These are phyloP conservation scores for Tulasnella sp. DNA, from an alignment of 768 basidiomycete species.

Conservation along the genomic window DNA sequence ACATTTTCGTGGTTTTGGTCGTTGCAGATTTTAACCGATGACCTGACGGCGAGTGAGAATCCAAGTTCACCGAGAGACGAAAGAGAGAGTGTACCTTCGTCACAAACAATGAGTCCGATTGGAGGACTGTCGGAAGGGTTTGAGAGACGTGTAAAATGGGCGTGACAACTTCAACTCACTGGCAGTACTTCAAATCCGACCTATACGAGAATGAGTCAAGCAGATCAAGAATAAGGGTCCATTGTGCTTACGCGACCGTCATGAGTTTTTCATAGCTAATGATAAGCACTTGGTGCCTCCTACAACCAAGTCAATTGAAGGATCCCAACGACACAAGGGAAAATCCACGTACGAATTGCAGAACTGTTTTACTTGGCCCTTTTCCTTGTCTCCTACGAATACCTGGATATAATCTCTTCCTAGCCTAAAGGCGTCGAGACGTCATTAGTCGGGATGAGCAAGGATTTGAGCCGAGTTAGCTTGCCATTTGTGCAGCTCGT, in stretches of 20 bases:
- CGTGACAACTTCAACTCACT: constrained; percentile 43
- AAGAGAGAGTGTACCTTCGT: constrained; percentile 62
- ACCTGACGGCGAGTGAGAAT: constrained; percentile 44
- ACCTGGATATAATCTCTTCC: constrained; percentile 56
- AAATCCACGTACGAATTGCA: constrained; percentile 58
- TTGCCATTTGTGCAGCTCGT: constrained; percentile 93
- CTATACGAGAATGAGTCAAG: constrained; percentile 38
- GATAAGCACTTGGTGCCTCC: constrained; percentile 81
- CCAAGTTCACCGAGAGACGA: not conserved
- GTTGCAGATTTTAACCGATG: constrained; percentile 90
- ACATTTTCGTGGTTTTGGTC: constrained; percentile 85
- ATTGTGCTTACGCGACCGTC: not conserved
- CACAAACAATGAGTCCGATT: constrained; percentile 90
- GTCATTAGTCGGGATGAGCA: not conserved
- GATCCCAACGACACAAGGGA: not conserved
- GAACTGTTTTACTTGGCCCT: constrained; percentile 62
- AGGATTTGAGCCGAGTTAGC: constrained; percentile 42
- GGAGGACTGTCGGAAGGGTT: constrained; percentile 56
- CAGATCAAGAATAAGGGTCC: not conserved
- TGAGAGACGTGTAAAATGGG: constrained; percentile 16
- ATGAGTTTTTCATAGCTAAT: constrained; percentile 88
- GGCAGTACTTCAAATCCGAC: constrained; percentile 58
- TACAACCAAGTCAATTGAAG: not conserved
- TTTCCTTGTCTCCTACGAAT: constrained; percentile 58
- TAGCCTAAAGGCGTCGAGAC: constrained; percentile 41